These are phyloP conservation scores for Colletotrichum sp. DNA, from an alignment of 2,329 filamentous ascomycete species.

Conservation along the genomic window DNA sequence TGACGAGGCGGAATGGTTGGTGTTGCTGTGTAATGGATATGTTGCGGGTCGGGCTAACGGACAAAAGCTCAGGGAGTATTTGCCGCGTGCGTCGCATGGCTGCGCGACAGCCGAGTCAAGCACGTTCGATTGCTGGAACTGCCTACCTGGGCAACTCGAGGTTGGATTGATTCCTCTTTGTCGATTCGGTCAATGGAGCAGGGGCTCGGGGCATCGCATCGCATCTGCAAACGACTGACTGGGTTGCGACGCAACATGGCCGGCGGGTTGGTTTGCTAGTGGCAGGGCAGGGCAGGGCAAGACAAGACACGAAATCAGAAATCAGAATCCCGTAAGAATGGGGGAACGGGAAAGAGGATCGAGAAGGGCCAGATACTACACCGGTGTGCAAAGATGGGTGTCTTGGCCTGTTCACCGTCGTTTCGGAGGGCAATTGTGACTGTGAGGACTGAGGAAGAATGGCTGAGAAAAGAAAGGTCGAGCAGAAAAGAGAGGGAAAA, in stretches of 20 bases:
- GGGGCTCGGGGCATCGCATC: neutral
- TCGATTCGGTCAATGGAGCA: neutral
- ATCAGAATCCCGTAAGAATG: neutral
- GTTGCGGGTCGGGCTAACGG: neutral
- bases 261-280: neutral
- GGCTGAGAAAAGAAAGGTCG: neutral
- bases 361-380: neutral
- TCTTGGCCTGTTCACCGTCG: constrained; percentile 13
- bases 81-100: neutral
- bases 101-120: neutral
- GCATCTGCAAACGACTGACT: neutral
- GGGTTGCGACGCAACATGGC: neutral
- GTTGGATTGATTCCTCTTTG: neutral
- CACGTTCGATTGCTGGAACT: neutral
- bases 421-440: constrained; percentile 6
- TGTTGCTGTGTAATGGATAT: neutral
- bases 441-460: neutral
- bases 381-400: neutral
- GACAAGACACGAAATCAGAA: neutral
- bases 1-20: neutral
- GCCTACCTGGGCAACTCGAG: neutral
- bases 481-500: neutral
- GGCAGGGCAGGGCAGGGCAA: neutral
- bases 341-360: neutral
- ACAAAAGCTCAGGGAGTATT: neutral